phyloP scores from a whole-genome alignment of 148 eudicot species.

The Fallopia convolvulus region DNA sequence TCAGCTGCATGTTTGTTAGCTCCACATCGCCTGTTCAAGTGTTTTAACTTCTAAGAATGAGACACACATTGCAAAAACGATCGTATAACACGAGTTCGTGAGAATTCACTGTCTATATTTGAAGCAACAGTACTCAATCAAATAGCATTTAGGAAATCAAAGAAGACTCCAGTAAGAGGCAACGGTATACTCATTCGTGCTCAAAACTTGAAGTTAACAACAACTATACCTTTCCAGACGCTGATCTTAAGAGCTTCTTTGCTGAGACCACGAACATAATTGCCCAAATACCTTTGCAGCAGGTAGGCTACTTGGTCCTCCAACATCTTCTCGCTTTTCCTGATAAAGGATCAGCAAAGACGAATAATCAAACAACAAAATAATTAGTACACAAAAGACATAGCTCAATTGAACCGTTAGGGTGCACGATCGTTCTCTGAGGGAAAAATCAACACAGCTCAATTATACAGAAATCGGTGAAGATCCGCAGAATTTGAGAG shows the following conservation, averaged over 20 bases:
- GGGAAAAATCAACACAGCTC: not conserved
- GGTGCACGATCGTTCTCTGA: not conserved
- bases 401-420: constrained; percentile 2
- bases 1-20: constrained; percentile 88
- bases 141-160: not conserved
- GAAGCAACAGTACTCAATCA: not conserved
- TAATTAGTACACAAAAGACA: not conserved
- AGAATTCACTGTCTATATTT: not conserved
- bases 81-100: not conserved
- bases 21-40: constrained; percentile 72
- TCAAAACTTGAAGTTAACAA: not conserved
- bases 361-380: not conserved
- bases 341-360: not conserved
- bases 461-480: not conserved
- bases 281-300: constrained; percentile 88
- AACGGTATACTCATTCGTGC: not conserved
- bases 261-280: constrained; percentile 80
- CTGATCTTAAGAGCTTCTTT: constrained; percentile 98
- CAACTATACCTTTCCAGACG: constrained; percentile 72
- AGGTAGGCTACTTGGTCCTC: constrained; percentile 91
- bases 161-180: not conserved
- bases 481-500: not conserved
- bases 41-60: not conserved
- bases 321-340: constrained; percentile 49
- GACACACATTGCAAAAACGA: not conserved